phyloP scores from a whole-genome alignment of 2,329 filamentous ascomycete genomes.

The Botrytis hyacinthi region DNA sequence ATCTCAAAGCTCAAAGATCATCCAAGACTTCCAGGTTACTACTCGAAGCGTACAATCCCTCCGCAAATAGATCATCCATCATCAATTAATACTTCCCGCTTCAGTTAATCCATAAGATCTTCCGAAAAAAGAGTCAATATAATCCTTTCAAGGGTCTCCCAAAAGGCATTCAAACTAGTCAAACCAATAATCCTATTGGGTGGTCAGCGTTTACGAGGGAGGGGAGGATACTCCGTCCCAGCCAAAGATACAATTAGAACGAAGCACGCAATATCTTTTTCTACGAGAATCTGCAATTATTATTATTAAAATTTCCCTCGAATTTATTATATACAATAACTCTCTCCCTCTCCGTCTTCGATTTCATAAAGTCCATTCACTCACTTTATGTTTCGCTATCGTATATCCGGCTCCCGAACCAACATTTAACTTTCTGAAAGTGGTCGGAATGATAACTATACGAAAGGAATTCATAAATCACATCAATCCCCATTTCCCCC shows the following conservation, averaged over 20 bases:
- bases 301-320: neutral
- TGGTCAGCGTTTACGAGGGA: conserved; percentile 9
- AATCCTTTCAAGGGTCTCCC: neutral
- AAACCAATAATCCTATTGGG: conserved; percentile 10
- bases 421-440: neutral
- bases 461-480: conserved; percentile 5
- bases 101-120: neutral
- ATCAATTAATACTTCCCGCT: neutral
- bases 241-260: neutral
- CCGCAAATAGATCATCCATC: neutral
- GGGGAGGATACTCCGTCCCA: neutral
- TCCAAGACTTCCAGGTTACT: conserved; percentile 1
- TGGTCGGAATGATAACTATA: neutral
- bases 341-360: neutral
- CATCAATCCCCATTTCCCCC: neutral
- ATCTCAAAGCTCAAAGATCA: neutral
- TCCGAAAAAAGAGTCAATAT: too few relatives aligned
- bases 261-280: conserved; percentile 11
- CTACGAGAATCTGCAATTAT: neutral
- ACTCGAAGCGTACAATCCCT: neutral
- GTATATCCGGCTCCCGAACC: neutral
- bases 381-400: neutral
- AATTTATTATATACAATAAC: neutral
- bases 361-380: neutral
- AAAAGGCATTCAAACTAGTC: neutral